These are phyloP conservation scores for Warburgia ugandensis DNA, from an alignment of 164 flowering plant species.

Conservation along the genomic window DNA sequence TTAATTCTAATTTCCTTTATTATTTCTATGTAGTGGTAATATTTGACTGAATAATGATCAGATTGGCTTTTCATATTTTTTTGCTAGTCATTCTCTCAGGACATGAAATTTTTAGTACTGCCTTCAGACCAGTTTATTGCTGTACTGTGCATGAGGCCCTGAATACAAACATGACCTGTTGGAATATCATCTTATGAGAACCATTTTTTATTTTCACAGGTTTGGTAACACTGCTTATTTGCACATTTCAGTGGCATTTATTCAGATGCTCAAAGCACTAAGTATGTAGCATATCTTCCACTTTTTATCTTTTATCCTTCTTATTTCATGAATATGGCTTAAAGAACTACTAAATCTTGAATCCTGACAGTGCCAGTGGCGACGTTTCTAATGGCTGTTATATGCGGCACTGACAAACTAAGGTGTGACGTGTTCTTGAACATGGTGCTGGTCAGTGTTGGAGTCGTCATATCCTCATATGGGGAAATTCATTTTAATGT, in stretches of 20 bases:
- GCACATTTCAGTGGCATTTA: conserved; percentile 98
- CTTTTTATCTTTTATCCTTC: conserved; percentile 1
- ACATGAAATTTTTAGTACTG: no score
- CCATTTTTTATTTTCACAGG: conserved; percentile 37
- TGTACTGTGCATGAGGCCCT: no score
- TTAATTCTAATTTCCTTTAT: no score
- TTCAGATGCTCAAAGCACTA: conserved; percentile 98
- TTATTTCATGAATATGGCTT: neutral
- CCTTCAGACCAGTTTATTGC: no score
- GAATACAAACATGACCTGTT: no score
- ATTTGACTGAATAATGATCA: no score
- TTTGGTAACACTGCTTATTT: conserved; percentile 98
- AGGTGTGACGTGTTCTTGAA: conserved; percentile 93
- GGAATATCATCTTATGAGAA: no score
- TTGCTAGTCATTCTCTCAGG: no score
- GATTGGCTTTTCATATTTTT: no score
- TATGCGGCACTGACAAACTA: conserved; percentile 90
- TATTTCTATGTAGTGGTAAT: no score
- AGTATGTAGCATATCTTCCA: conserved; percentile 43
- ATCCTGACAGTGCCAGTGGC: conserved; percentile 94
- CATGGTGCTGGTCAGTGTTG: conserved; percentile 96
- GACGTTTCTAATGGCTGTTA: conserved; percentile 87
- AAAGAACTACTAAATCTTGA: conserved; percentile 6
- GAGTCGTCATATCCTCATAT: conserved; percentile 93
- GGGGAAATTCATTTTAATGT: conserved; percentile 98